A percentile compares a stretch with the other conserved stretches of the same genome.
Evolutionary conservation across 2,329 filamentous ascomycete genomes (phyloP).

Genomic region (Coniochaeta sp.): DNA sequence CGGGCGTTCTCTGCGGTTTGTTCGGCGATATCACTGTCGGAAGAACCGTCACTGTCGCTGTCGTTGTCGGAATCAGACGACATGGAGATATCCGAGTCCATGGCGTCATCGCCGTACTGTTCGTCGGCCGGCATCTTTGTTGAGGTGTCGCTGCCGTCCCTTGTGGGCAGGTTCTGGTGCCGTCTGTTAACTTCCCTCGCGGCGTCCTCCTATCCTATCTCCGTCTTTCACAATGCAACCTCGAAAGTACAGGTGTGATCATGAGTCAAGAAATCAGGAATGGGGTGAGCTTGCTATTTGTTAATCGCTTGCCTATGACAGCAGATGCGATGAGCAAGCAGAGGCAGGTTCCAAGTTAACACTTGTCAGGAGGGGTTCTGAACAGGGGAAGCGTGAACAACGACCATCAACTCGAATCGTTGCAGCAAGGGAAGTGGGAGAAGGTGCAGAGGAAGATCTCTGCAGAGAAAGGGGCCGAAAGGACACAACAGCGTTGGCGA

Average conservation of each 20-base stretch:
- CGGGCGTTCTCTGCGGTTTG: conserved; percentile 18
- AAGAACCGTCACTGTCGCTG: neutral
- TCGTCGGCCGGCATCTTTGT: neutral
- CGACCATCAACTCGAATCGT: conserved; percentile 6
- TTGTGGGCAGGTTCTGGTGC: too few species aligned
- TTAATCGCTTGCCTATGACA: neutral
- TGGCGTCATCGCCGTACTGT: conserved; percentile 14
- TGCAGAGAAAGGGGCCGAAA: neutral
- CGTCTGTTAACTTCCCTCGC: neutral
- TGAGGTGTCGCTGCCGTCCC: neutral
- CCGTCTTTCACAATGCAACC: neutral
- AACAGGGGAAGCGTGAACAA: conserved; percentile 9
- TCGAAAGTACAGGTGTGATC: neutral
- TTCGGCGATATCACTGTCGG: conserved; percentile 13
- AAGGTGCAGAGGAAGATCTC: neutral
- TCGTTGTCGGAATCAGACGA: conserved; percentile 4
- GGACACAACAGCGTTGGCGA: neutral
- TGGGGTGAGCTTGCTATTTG: neutral
- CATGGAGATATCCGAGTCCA: conserved; percentile 28
- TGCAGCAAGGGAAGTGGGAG: neutral
- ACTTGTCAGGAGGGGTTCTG: conserved; percentile 15
- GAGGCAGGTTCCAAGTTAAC: conserved; percentile 11
- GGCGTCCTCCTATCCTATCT: neutral
- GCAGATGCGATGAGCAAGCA: neutral
- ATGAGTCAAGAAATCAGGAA: conserved; percentile 7